A percentile compares a stretch with the other conserved stretches of the same genome.
Evolutionary conservation across 2,329 filamentous ascomycete genomes (phyloP).

Genomic region (Cytospora schulzeri): DNA sequence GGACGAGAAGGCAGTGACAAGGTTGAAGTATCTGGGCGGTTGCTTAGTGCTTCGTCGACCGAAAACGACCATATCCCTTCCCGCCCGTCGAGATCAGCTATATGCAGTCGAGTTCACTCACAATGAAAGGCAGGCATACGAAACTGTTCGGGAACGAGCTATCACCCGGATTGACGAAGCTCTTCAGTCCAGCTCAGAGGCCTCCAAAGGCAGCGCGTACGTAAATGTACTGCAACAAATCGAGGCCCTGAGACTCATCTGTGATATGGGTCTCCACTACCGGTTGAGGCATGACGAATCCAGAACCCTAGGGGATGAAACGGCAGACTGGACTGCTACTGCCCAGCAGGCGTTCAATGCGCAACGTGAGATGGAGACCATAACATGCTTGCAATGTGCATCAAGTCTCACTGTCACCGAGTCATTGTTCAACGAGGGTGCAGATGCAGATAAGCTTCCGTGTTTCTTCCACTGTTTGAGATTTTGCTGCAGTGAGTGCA

Average conservation of each 20-base stretch:
- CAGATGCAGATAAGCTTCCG: background rate
- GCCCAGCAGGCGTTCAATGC: slow-evolving; percentile 42
- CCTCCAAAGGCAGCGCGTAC: slow-evolving; percentile 32
- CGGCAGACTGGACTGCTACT: slow-evolving; percentile 28
- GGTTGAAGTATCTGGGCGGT: slow-evolving; percentile 42
- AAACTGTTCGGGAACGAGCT: slow-evolving; percentile 34
- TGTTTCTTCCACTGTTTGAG: slow-evolving; percentile 39
- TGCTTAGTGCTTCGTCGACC: slow-evolving; percentile 45
- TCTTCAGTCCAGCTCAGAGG: slow-evolving; percentile 30
- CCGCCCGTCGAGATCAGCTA: slow-evolving; percentile 38
- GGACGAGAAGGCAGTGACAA: slow-evolving; percentile 40
- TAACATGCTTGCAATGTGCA: slow-evolving; percentile 37
- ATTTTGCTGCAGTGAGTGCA: slow-evolving; percentile 39
- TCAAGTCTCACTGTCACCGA: slow-evolving; percentile 33
- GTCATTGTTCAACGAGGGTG: slow-evolving; percentile 29
- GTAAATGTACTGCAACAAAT: slow-evolving; percentile 49
- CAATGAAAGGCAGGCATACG: slow-evolving; percentile 41
- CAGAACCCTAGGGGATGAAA: background rate
- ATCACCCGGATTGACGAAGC: slow-evolving; percentile 40
- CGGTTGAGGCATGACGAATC: slow-evolving; percentile 33
- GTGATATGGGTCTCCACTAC: slow-evolving; percentile 49
- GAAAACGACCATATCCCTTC: slow-evolving; percentile 43
- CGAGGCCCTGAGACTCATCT: slow-evolving; percentile 47
- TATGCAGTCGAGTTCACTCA: slow-evolving; percentile 40
- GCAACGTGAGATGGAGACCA: slow-evolving; percentile 32